Conservation (phyloP, 331 rosid species). For the Rosa hybrid region DNA sequence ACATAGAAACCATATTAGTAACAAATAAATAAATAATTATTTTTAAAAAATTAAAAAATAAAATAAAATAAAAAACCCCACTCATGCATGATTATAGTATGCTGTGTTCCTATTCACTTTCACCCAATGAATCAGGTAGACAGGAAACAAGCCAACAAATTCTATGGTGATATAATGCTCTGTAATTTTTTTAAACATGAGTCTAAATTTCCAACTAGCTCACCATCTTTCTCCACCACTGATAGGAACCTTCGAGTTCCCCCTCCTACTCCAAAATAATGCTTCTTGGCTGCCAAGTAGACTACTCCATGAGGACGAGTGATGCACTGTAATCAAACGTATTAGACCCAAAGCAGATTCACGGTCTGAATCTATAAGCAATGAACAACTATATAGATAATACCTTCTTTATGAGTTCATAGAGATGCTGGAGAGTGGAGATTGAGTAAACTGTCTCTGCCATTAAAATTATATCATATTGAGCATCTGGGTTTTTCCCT, state of each 20-base stretch:
- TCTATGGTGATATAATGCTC: neutral
- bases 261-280: conserved; percentile 97
- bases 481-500: conserved; percentile 32
- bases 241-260: conserved; percentile 75
- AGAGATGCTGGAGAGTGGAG: conserved; percentile 63
- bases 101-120: neutral
- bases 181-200: neutral
- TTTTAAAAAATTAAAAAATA: too few relatives aligned
- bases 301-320: conserved; percentile 60
- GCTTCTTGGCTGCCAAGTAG: conserved; percentile 90
- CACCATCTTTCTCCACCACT: conserved; percentile 78
- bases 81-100: neutral
- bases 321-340: conserved; percentile 47
- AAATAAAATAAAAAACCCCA: neutral
- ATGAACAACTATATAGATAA: conserved; percentile 7
- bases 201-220: conserved; percentile 30
- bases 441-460: conserved; percentile 93
- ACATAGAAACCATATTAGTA: neutral
- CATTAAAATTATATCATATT: conserved; percentile 87
- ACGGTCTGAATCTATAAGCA: conserved; percentile 12
- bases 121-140: neutral
- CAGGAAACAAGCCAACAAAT: neutral
- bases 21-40: neutral
- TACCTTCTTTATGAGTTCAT: conserved; percentile 85
- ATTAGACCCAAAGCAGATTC: conserved; percentile 21